These are phyloP conservation scores for Podospora fimiseda DNA, from an alignment of 495 filamentous ascomycete species.

Conservation along the genomic window DNA sequence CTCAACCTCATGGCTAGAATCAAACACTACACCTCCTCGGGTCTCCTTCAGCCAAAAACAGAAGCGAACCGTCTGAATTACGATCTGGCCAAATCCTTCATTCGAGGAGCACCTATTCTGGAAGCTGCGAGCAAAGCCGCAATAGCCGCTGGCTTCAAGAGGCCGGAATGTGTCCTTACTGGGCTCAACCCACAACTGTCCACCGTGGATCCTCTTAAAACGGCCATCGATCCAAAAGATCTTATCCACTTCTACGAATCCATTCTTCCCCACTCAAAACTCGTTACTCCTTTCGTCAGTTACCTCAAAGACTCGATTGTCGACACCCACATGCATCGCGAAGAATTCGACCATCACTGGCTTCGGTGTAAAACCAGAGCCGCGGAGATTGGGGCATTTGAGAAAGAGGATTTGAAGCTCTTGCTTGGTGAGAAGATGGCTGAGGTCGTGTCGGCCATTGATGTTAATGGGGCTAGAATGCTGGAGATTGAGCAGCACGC, in stretches of 20 bases:
- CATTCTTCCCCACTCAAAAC: slow-evolving; percentile 14
- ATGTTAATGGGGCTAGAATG: no score
- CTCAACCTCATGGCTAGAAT: not conserved
- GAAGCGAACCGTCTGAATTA: not conserved
- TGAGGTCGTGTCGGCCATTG: not conserved
- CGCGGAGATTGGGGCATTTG: slow-evolving; percentile 2
- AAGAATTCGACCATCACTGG: slow-evolving; percentile 16
- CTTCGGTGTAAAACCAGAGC: slow-evolving; percentile 7
- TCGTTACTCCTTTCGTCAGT: not conserved
- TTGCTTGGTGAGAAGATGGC: not conserved
- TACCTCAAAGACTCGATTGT: slow-evolving; percentile 4
- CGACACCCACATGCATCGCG: not conserved
- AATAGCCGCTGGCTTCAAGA: not conserved
- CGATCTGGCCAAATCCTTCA: not conserved
- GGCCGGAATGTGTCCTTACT: not conserved
- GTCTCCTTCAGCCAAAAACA: not conserved
- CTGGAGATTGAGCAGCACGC: no score
- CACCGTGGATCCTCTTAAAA: not conserved
- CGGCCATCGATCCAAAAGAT: not conserved
- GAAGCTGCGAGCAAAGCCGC: not conserved
- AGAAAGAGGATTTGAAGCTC: not conserved
- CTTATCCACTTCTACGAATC: not conserved
- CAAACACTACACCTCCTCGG: not conserved
- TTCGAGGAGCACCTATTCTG: not conserved
- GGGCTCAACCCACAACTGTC: not conserved